Percentiles rank a stretch among this genome's conserved stretches.
Conservation (phyloP, 352 stramenopile species). For the Phytopythium helicoides region DNA sequence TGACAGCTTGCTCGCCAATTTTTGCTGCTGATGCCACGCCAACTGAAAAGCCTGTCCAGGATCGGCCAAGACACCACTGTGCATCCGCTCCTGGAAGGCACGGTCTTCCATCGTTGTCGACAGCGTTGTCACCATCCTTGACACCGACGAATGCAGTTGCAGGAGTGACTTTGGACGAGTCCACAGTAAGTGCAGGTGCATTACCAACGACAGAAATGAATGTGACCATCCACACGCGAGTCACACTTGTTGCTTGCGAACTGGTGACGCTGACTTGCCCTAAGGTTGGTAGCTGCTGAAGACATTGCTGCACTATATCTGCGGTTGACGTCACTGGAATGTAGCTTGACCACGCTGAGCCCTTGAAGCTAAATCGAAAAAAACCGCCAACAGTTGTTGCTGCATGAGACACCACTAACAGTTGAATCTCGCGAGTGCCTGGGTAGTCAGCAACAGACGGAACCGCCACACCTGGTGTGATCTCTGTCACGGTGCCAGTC, state of each 20-base stretch:
- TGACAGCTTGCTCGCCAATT: constrained; percentile 49
- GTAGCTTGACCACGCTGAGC: constrained; percentile 67
- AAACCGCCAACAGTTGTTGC: constrained; percentile 42
- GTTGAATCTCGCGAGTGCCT: constrained; percentile 68
- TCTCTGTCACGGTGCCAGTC: constrained; percentile 46
- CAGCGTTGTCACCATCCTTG: constrained; percentile 81
- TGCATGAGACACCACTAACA: constrained; percentile 58
- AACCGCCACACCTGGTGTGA: constrained; percentile 37
- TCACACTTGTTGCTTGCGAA: constrained; percentile 8
- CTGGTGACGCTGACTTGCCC: constrained; percentile 49
- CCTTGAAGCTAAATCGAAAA: constrained; percentile 74
- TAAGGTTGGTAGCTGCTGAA: constrained; percentile 65
- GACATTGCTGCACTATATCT: constrained; percentile 42
- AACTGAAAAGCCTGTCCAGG: constrained; percentile 35
- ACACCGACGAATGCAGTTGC: constrained; percentile 40
- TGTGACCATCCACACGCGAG: constrained; percentile 71
- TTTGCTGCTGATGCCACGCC: constrained; percentile 31
- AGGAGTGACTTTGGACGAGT: constrained; percentile 60
- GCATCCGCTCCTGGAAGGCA: constrained; percentile 47
- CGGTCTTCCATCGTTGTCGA: constrained; percentile 30
- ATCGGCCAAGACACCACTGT: constrained; percentile 26
- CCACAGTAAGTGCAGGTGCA: constrained; percentile 39
- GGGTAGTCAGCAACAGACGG: constrained; percentile 41
- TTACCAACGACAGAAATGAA: constrained; percentile 75
- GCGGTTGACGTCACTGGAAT: constrained; percentile 37